phyloP scores from a whole-genome alignment of 768 basidiomycete genomes.

The Lactarius indigo region DNA sequence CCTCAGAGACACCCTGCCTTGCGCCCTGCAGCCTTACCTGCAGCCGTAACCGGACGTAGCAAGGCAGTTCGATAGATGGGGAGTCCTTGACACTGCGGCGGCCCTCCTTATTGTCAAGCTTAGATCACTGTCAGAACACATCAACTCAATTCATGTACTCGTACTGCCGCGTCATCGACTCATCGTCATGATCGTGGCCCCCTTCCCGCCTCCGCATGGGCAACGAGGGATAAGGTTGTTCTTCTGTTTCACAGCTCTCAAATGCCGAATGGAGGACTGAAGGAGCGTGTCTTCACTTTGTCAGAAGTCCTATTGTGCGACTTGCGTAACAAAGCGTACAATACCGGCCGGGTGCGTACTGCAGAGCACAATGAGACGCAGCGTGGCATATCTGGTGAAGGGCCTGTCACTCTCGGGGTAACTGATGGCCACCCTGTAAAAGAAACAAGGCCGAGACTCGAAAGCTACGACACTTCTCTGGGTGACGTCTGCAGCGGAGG shows the following conservation, averaged over 20 bases:
- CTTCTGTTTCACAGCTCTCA: neutral
- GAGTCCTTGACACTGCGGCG: neutral
- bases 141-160: neutral
- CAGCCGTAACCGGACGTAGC: neutral
- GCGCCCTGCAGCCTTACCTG: too few relatives aligned
- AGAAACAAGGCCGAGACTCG: neutral
- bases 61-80: neutral
- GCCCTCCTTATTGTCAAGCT: neutral
- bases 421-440: neutral
- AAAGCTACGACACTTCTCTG: neutral
- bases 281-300: neutral
- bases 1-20: neutral
- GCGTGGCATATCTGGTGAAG: neutral
- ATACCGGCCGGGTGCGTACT: neutral
- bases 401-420: neutral
- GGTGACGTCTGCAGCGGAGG: neutral
- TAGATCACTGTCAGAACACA: neutral
- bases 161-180: too few relatives aligned
- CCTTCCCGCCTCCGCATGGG: neutral
- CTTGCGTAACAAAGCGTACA: neutral
- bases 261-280: neutral
- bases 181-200: neutral
- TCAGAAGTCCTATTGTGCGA: neutral
- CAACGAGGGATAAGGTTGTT: neutral
- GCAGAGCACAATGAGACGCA: neutral